phyloP scores from a whole-genome alignment of 2,329 filamentous ascomycete genomes.

The Coleophoma cylindrospora region DNA sequence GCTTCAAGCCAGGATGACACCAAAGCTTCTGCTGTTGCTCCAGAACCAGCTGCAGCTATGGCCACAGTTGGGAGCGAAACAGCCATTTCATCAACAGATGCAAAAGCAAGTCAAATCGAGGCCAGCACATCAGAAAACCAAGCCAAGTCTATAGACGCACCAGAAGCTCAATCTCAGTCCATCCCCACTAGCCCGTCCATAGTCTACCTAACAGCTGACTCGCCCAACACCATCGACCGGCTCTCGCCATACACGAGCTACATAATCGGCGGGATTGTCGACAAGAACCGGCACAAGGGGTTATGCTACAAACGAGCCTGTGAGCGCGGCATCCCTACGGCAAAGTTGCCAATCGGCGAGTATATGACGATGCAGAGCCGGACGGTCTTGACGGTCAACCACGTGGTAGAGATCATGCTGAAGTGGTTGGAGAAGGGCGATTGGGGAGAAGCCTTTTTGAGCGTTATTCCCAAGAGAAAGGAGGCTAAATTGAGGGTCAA shows the following conservation, averaged over 20 bases:
- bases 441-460: conserved; percentile 86
- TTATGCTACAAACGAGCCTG: conserved; percentile 82
- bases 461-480: conserved; percentile 87
- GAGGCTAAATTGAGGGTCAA: conserved; percentile 59
- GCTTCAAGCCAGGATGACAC: background rate
- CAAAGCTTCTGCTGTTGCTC: background rate
- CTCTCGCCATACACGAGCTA: conserved; percentile 88
- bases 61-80: conserved; percentile 28
- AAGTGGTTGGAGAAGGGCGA: conserved; percentile 86
- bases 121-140: background rate
- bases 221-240: conserved; percentile 74
- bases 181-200: conserved; percentile 40
- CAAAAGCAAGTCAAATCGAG: background rate
- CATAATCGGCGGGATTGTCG: conserved; percentile 89
- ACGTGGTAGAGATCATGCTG: conserved; percentile 95
- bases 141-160: background rate
- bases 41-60: background rate
- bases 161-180: background rate
- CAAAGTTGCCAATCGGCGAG: conserved; percentile 89
- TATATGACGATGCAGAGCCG: conserved; percentile 88
- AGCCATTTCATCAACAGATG: background rate
- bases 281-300: conserved; percentile 94
- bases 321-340: conserved; percentile 74
- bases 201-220: conserved; percentile 89
- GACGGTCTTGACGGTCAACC: conserved; percentile 85